These are phyloP conservation scores for Suillus clintonianus DNA, from an alignment of 768 basidiomycete species.

Conservation along the genomic window DNA sequence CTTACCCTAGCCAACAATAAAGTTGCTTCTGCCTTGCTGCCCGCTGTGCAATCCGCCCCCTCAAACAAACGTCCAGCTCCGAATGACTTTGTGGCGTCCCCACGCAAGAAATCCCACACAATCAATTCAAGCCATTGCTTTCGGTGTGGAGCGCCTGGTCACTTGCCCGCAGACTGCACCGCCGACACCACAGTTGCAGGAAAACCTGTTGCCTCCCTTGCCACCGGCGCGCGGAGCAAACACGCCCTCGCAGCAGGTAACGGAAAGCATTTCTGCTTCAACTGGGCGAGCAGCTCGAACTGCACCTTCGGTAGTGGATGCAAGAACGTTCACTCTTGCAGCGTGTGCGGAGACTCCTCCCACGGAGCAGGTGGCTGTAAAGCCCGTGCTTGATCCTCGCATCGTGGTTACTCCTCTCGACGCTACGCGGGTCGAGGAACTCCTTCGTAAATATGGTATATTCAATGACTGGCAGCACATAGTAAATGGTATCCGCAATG, in stretches of 20 bases:
- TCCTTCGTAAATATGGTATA: conserved; percentile 17
- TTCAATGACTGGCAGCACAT: conserved; percentile 28
- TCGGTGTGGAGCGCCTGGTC: background rate
- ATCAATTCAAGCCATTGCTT: background rate
- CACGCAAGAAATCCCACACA: background rate
- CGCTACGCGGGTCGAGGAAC: conserved; percentile 5
- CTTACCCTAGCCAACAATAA: background rate
- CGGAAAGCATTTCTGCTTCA: background rate
- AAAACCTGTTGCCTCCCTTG: background rate
- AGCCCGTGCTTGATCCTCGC: conserved; percentile 28
- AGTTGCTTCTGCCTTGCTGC: background rate
- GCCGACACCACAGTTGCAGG: rapidly evolving
- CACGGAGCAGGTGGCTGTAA: conserved; percentile 34
- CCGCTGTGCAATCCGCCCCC: background rate
- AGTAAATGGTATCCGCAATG: conserved; percentile 30
- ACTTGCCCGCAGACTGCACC: background rate
- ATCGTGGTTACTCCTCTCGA: conserved; percentile 34
- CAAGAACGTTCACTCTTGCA: conserved; percentile 26
- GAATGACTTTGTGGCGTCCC: background rate
- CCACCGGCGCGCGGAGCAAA: background rate
- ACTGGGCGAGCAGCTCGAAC: background rate
- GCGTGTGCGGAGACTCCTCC: conserved; percentile 23
- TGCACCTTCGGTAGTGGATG: background rate
- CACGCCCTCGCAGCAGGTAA: background rate
- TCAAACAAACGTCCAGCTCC: background rate